Base-by-base conservation (phyloP, 1,284 basidiomycete genomes). In the Psilocybe mexicana region DNA sequence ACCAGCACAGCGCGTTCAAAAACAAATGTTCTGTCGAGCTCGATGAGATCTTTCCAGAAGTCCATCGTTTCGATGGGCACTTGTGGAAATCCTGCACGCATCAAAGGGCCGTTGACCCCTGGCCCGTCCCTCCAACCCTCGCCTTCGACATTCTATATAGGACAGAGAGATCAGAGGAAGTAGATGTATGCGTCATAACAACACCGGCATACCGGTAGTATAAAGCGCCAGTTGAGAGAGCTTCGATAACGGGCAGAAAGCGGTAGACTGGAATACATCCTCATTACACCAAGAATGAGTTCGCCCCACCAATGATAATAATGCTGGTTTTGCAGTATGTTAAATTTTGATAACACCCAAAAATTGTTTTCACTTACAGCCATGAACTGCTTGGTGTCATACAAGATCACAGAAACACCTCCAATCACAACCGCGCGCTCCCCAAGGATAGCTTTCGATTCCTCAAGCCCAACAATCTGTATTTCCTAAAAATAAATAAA, bases 241-340 rank as follows among this genome's bases (percentile, higher is more conserved):
- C 3, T 45, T 54, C 25, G 5, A 45, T 8, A 60, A 46, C 63
- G 55, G 18, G 18, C 18, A n/a, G 61, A 52, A 7, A 67, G 43
- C 7, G 62, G 63, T 1, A 70, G 54, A 5, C 61, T 59, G 14
- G 66, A 70, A 56, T 69, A 74, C 12, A 67, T 70, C 35, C 76
- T 67, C 70, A 76, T 76, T 4, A 72, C 67, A 10, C 77, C 76
- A 24, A 78, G 63, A 5, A 78, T 70, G 42, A 77, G 70, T 59
- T 77, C 76, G 1, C 77, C 76, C 72, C 76, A 79, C 74, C 74
- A 77, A 56, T 79, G 76, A 54, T 77, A 78, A 51, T 70, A 77
- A 61, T 78, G 76, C 76, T 79, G 36, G 47, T 26, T 23, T 43
- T n/a, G 18, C 18, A 18, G 18, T 18, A 14, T n/a, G 42, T 24